phyloP scores from a whole-genome alignment of 805 yeast genomes.

The Suhomyces vadensis region DNA sequence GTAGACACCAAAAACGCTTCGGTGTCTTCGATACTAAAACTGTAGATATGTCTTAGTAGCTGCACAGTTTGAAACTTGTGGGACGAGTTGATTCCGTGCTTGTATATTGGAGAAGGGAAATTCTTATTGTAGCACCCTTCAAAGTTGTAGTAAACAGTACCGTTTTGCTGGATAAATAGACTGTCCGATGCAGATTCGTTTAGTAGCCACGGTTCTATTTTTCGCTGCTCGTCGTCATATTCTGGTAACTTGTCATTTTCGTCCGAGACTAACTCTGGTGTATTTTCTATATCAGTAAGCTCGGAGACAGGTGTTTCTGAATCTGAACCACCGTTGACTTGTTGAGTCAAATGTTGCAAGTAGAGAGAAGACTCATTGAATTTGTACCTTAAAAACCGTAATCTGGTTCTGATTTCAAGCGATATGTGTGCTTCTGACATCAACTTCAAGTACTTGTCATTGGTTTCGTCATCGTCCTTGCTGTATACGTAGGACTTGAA shows the following conservation, averaged over 20 bases:
- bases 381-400: conserved; percentile 12
- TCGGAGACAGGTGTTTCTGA: conserved; percentile 1
- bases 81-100: conserved; percentile 14
- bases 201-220: conserved; percentile 1
- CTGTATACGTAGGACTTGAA: neutral
- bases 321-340: neutral
- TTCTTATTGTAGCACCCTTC: conserved; percentile 1
- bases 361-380: conserved; percentile 14
- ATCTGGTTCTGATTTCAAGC: conserved; percentile 7
- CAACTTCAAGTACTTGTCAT: conserved; percentile 4
- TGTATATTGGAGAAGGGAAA: conserved; percentile 14
- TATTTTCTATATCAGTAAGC: conserved; percentile 5
- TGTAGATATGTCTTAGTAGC: conserved; percentile 11
- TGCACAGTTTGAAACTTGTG: conserved; percentile 11
- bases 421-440: conserved; percentile 5
- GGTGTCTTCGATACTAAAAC: conserved; percentile 13
- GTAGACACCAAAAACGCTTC: conserved; percentile 15
- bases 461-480: neutral
- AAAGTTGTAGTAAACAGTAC: neutral
- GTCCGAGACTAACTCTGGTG: conserved; percentile 5
- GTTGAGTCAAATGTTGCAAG: neutral
- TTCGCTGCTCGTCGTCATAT: conserved; percentile 10
- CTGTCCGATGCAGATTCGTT: neutral
- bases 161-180: neutral
- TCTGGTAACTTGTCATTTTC: conserved; percentile 9